Evolutionary conservation across 2,329 filamentous ascomycete genomes (phyloP), one percentile per base, ranked within the genome.

Genomic region (Escovopsis sp.): DNA sequence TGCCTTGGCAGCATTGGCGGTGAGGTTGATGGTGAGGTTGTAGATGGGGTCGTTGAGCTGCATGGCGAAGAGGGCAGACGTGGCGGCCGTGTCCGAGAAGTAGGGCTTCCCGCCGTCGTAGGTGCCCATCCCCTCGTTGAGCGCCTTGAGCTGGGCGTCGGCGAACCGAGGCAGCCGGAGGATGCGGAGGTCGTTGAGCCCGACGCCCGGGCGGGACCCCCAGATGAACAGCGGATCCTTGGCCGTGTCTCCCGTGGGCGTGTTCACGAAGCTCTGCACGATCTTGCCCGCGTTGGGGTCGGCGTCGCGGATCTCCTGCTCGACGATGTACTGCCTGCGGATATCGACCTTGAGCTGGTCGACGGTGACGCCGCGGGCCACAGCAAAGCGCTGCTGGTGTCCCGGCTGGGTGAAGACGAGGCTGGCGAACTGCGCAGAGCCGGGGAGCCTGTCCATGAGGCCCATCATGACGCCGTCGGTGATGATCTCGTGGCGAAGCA

Each of bases 381-480:
- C 44, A 4, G 46, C 42, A 35, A 58, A 61, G 4, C 45, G 43
- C 41, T 60, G 56, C 40, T 61, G 58, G 41, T 62, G 58, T 2
- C 55, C 44, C 1, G 58, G 57, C 42, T 60, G 54, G 0, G 46
- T 44, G 33, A 61, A 45, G 5, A 37, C 41, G 11, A 61, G 47
- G 1, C 37, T 33, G 0, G 43, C n/a, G n/a, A 59, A 47, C 12
- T 50, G 42, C 4, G 42, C 27, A 2, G 40, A 36, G 3, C 41
- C 44, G 1, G 51, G 50, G 1, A 44, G 25, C 1, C 51, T 41
- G 37, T 58, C 54, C 13, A 57, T 41, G 9, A 60, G 40, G 6
- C 42, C 48, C 12, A 61, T 35, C 45, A 61, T 50, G 3, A 53
- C 46, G 15, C 48, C 48, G 4, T 52, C 44, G 21, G 39, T 43